A percentile compares a stretch with the other conserved stretches of the same genome.
Evolutionary conservation across 2,329 filamentous ascomycete species (phyloP).

Genomic region (Capronia coronata): DNA sequence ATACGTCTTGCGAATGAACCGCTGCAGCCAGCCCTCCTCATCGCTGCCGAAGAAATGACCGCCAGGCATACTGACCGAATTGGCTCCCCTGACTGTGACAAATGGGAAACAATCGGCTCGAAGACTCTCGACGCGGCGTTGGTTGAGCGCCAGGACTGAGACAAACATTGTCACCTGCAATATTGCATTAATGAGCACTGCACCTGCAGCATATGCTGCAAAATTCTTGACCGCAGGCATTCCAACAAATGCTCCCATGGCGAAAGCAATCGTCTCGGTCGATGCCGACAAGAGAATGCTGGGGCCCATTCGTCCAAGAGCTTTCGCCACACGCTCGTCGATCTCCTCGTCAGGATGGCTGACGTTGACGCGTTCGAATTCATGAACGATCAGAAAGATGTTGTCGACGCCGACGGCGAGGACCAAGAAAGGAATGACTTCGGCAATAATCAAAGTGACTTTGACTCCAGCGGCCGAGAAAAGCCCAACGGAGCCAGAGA

Average conservation of each 20-base stretch:
- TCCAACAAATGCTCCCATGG: slow-evolving; percentile 83
- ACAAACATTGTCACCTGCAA: slow-evolving; percentile 96
- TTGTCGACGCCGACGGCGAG: slow-evolving; percentile 96
- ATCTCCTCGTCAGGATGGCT: slow-evolving; percentile 85
- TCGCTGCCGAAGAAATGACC: slow-evolving; percentile 65
- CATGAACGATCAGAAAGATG: slow-evolving; percentile 96
- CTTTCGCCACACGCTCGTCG: slow-evolving; percentile 75
- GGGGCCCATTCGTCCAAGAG: slow-evolving; percentile 92
- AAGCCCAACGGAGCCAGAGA: slow-evolving; percentile 86
- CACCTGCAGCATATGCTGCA: slow-evolving; percentile 89
- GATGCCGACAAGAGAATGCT: slow-evolving; percentile 93
- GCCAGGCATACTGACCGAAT: slow-evolving; percentile 57
- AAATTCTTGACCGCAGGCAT: slow-evolving; percentile 99
- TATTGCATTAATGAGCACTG: slow-evolving; percentile 94
- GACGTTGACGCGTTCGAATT: slow-evolving; percentile 90
- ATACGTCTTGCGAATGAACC: slow-evolving; percentile 84
- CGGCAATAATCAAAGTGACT: slow-evolving; percentile 93
- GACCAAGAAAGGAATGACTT: slow-evolving; percentile 96
- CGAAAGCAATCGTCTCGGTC: slow-evolving; percentile 90
- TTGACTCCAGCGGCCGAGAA: slow-evolving; percentile 90
- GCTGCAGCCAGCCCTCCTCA: slow-evolving; percentile 76
- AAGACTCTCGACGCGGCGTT: slow-evolving; percentile 78
- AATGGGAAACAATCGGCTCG: slow-evolving; percentile 91
- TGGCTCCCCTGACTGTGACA: slow-evolving; percentile 69
- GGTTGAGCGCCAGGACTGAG: slow-evolving; percentile 83